These are phyloP conservation scores for Hymenoscyphus fraxineus DNA, from an alignment of 2,329 filamentous ascomycete species.

Conservation along the genomic window DNA sequence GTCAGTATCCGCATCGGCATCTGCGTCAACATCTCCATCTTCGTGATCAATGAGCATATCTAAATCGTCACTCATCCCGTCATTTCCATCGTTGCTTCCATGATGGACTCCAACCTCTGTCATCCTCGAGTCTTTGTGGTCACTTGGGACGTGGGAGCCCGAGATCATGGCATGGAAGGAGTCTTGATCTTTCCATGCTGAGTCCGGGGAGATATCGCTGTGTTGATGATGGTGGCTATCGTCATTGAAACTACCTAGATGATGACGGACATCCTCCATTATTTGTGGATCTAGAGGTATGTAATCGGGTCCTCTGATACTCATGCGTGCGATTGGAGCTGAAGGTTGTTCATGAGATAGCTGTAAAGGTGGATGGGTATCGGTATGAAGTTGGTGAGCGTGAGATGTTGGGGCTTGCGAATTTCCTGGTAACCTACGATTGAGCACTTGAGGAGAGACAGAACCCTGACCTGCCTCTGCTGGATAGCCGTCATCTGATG, in stretches of 20 bases:
- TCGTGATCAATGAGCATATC: slow-evolving; percentile 34
- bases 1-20: slow-evolving; percentile 24
- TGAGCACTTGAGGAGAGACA: slow-evolving; percentile 34
- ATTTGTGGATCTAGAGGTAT: slow-evolving; percentile 54
- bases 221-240: slow-evolving; percentile 11
- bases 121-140: slow-evolving; percentile 11
- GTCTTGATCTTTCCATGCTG: slow-evolving; percentile 7
- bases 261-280: slow-evolving; percentile 45
- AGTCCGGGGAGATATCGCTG: not conserved
- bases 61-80: slow-evolving; percentile 28
- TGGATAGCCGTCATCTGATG: slow-evolving; percentile 16
- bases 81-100: slow-evolving; percentile 14
- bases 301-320: slow-evolving; percentile 30
- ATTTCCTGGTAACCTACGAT: slow-evolving; percentile 25
- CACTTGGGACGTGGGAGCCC: slow-evolving; percentile 9
- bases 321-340: slow-evolving; percentile 33
- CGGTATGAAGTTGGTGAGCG: slow-evolving; percentile 12
- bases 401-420: slow-evolving; percentile 10
- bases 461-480: slow-evolving; percentile 29
- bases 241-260: slow-evolving; percentile 32
- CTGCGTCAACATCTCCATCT: slow-evolving; percentile 7
- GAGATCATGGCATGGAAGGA: not conserved
- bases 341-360: slow-evolving; percentile 11
- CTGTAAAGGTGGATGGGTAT: slow-evolving; percentile 13
- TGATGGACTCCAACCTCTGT: slow-evolving; percentile 1